Conservation (phyloP, 2,329 filamentous ascomycete genomes). For the Aspergillus clavatus region DNA sequence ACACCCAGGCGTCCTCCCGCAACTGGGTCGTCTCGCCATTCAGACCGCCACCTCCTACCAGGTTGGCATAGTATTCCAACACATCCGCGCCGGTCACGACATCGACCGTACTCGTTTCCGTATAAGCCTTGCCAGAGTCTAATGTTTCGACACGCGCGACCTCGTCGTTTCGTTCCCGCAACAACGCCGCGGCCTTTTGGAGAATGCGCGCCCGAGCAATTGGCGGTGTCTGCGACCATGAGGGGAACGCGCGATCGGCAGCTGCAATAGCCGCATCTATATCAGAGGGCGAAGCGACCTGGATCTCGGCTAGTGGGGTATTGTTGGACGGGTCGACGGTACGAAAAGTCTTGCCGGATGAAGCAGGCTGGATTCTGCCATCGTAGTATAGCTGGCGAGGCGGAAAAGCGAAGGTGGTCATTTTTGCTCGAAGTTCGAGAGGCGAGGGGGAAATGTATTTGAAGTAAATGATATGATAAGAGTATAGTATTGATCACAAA, state of each 20-base stretch:
- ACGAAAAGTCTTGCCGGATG: conserved; percentile 60
- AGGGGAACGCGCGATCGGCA: conserved; percentile 65
- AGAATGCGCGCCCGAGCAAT: conserved; percentile 71
- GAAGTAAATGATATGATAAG: conserved; percentile 12
- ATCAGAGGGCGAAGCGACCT: conserved; percentile 61
- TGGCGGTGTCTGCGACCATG: conserved; percentile 73
- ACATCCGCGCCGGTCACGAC: conserved; percentile 78
- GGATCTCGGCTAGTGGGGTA: conserved; percentile 64
- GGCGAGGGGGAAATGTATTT: conserved; percentile 20
- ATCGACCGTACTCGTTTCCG: conserved; percentile 80
- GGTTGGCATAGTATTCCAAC: conserved; percentile 78
- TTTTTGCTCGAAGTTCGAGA: conserved; percentile 11
- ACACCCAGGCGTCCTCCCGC: conserved; percentile 72
- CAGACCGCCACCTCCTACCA: conserved; percentile 70
- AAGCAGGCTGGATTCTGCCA: conserved; percentile 61
- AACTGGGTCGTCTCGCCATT: conserved; percentile 75
- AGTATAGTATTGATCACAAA: conserved; percentile 1
- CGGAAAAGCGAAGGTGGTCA: conserved; percentile 39
- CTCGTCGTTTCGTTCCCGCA: conserved; percentile 72
- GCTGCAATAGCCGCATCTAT: conserved; percentile 68
- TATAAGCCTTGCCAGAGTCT: conserved; percentile 81
- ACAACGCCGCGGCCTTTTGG: conserved; percentile 66
- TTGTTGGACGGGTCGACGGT: conserved; percentile 70
- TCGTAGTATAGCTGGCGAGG: conserved; percentile 68
- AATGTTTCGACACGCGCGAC: conserved; percentile 74